Percentiles rank a stretch among this genome's conserved stretches.
Evolutionary conservation across 2,329 filamentous ascomycete species (phyloP).

Genomic region (Sclerotinia spermophila): DNA sequence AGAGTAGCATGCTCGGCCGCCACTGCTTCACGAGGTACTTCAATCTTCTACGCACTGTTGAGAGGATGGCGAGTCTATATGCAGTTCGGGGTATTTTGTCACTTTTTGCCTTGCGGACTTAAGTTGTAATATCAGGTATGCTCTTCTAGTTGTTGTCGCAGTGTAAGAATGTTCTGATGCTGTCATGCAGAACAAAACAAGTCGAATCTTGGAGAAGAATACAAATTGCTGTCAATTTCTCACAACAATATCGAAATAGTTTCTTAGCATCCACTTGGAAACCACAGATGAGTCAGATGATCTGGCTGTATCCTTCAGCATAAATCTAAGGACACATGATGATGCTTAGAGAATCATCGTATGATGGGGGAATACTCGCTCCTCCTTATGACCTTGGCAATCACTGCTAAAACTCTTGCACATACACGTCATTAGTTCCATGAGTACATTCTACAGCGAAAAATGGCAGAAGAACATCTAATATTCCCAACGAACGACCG

Average conservation of each 20-base stretch:
- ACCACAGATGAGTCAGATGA: accelerated
- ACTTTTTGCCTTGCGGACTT: too few relatives aligned
- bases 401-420: accelerated
- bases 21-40: neutral
- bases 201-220: neutral
- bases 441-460: neutral
- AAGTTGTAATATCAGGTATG: neutral
- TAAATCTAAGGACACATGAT: neutral
- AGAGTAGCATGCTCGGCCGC: neutral
- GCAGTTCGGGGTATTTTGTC: neutral
- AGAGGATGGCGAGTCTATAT: neutral
- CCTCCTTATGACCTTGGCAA: neutral
- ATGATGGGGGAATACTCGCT: neutral
- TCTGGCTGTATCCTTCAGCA: neutral
- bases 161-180: neutral
- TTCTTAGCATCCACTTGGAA: accelerated
- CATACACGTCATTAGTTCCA: too few relatives aligned
- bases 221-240: neutral
- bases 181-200: neutral
- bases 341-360: accelerated
- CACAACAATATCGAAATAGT: neutral
- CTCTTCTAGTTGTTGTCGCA: neutral
- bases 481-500: too few relatives aligned
- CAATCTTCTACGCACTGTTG: too few relatives aligned
- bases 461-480: accelerated